Base-by-base conservation (phyloP, 2,329 filamentous ascomycete species). In the Neopestalotiopsis clavispora region DNA sequence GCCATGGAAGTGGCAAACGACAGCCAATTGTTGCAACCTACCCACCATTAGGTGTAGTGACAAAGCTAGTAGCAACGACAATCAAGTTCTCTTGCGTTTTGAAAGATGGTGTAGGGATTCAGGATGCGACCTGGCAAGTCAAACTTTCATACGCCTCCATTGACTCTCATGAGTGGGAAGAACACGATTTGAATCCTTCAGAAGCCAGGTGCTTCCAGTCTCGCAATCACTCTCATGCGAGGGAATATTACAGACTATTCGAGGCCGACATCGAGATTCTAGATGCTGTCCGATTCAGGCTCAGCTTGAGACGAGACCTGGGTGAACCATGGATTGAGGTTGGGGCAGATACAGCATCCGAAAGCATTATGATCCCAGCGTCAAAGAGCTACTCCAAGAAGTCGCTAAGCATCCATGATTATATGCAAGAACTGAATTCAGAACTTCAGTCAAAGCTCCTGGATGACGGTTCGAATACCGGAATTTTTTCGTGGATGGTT, bases 381-480 rank as follows among this genome's bases (percentile, higher is more conserved):
- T n/a, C 28, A n/a, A 58, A 23, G 20, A 9, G 10, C 56, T 4
- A 28, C 4, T 28, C 28, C 56, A 58, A 49, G 56, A 58, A 4
- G 6, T 32, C 28, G 28, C 14, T 58, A 7, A n/a, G 28, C 56
- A 28, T 58, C n/a, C 20, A 58, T 32, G 6, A 58, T 32, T 23
- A 58, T 32, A 58, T 58, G 28, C 20, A 32, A 10, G 56, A 58
- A 28, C 56, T 58, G 20, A 58, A 58, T 14, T n/a, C 56, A 12
- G 56, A 58, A 28, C 56, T 58, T 58, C 56, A n/a, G n/a, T 58
- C 56, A 30, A 58, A 32, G 28, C 56, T 58, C 3, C 56, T 58
- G 14, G 56, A 32, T 58, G 13, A 58, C 30, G 56, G 28, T 58
- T 28, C 28, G 56, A 13, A 58, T 23, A 28, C 56, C 56, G 12